A percentile compares a stretch with the other conserved stretches of the same genome.
Conservation (phyloP, 768 basidiomycete species). For the Naganishia randhawae region DNA sequence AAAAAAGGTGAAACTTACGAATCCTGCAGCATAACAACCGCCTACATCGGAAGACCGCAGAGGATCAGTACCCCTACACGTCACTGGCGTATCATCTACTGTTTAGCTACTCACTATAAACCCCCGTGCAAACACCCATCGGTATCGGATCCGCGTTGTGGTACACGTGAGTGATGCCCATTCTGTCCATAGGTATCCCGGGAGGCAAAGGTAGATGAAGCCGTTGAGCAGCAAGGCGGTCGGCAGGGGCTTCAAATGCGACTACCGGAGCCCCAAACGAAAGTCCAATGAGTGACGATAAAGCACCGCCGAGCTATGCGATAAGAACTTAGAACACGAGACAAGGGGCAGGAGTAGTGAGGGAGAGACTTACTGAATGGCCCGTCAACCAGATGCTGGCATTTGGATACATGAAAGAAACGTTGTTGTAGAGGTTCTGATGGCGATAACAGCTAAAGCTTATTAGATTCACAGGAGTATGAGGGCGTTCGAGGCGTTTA, state of each 20-base stretch:
- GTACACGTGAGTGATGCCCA: conserved; percentile 71
- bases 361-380: conserved; percentile 38
- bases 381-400: conserved; percentile 86
- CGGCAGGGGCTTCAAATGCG: conserved; percentile 85
- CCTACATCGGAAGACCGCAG: conserved; percentile 50
- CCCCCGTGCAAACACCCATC: conserved; percentile 54
- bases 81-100: too few relatives aligned
- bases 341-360: neutral
- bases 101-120: conserved; percentile 33
- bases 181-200: conserved; percentile 44
- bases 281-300: conserved; percentile 76
- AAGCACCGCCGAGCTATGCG: conserved; percentile 78
- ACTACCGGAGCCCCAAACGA: conserved; percentile 93
- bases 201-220: conserved; percentile 86
- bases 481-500: conserved; percentile 22
- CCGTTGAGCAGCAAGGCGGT: conserved; percentile 69
- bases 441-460: conserved; percentile 21
- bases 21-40: conserved; percentile 75
- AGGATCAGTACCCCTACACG: neutral
- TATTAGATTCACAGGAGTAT: neutral
- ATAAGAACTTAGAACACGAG: conserved; percentile 37
- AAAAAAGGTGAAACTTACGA: conserved; percentile 51
- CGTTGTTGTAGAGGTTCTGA: conserved; percentile 92
- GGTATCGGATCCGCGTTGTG: conserved; percentile 93
- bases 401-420: conserved; percentile 83